These are phyloP conservation scores for Cardiospermum halicacabum DNA, from an alignment of 345 rosid species.

Conservation along the genomic window DNA sequence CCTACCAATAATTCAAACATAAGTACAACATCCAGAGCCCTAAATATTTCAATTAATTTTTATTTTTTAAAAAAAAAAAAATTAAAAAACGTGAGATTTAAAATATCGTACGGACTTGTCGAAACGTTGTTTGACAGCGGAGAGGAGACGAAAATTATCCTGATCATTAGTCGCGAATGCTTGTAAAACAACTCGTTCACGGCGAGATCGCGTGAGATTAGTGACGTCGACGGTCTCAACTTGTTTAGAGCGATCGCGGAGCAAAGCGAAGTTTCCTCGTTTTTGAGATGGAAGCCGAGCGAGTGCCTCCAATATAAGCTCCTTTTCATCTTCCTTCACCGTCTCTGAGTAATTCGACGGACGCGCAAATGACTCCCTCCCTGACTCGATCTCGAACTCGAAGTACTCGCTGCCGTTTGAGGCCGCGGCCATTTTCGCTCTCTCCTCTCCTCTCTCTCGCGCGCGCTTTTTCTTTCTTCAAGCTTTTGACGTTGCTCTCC, in stretches of 20 bases:
- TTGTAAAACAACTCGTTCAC: slow-evolving; percentile 69
- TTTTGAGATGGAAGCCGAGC: slow-evolving; percentile 61
- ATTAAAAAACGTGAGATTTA: too few relatives aligned
- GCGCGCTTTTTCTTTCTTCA: neutral
- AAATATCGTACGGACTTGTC: slow-evolving; percentile 39
- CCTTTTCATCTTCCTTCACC: slow-evolving; percentile 64
- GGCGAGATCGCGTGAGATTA: slow-evolving; percentile 45
- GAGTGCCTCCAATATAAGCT: slow-evolving; percentile 74
- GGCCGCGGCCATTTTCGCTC: slow-evolving; percentile 40
- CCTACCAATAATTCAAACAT: slow-evolving; percentile 22
- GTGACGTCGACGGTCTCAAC: slow-evolving; percentile 66
- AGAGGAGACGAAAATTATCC: slow-evolving; percentile 62
- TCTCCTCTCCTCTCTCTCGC: neutral
- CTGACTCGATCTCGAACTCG: slow-evolving; percentile 54
- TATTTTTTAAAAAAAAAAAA: too few relatives aligned
- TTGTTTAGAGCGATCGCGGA: slow-evolving; percentile 21
- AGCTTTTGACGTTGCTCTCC: too few relatives aligned
- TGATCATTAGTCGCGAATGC: slow-evolving; percentile 85
- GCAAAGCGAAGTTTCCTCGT: slow-evolving; percentile 39
- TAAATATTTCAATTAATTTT: too few relatives aligned
- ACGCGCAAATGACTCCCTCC: slow-evolving; percentile 48
- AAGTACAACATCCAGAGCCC: neutral
- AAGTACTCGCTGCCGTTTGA: slow-evolving; percentile 77
- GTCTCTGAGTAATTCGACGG: slow-evolving; percentile 68
- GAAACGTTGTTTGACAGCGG: slow-evolving; percentile 71